phyloP scores from a whole-genome alignment of 23 red algal species.

The Gracilaria vermiculophylla region DNA sequence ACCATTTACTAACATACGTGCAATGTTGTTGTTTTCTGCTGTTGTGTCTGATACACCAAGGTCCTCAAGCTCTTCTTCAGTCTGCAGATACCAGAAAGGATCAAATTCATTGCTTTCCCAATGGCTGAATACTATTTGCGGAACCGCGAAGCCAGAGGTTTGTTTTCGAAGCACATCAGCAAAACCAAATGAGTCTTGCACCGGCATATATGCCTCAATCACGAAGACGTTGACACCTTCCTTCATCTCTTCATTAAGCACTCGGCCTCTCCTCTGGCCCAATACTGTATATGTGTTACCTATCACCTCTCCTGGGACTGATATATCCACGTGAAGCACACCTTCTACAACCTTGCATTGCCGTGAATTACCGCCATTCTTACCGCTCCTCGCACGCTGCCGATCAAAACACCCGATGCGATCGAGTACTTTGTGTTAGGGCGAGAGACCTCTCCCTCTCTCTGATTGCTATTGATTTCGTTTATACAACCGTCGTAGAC shows the following conservation, averaged over 20 bases:
- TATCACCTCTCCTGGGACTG: constrained; percentile 74
- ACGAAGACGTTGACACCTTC: constrained; percentile 84
- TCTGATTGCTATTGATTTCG: not conserved
- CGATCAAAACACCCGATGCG: constrained; percentile 54
- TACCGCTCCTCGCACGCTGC: constrained; percentile 60
- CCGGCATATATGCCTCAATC: constrained; percentile 81
- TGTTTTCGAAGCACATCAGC: constrained; percentile 86
- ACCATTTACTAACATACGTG: constrained; percentile 76
- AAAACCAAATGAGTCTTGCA: constrained; percentile 89
- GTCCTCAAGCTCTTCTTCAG: constrained; percentile 89
- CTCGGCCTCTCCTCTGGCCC: constrained; percentile 72
- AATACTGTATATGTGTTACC: constrained; percentile 86
- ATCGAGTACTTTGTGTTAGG: not conserved
- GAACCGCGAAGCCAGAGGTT: constrained; percentile 74
- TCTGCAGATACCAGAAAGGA: constrained; percentile 92
- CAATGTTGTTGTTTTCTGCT: constrained; percentile 84
- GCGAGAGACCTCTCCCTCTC: not conserved
- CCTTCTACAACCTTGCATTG: constrained; percentile 84
- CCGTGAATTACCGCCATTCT: constrained; percentile 66
- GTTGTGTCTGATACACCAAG: constrained; percentile 84
- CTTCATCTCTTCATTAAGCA: constrained; percentile 82
- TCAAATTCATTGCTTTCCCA: constrained; percentile 86
- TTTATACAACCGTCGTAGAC: not conserved
- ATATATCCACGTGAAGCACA: constrained; percentile 74
- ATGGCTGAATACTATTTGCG: constrained; percentile 88